Evolutionary conservation across 2,329 filamentous ascomycete species (phyloP).

Genomic region (Aureobasidium sp.): DNA sequence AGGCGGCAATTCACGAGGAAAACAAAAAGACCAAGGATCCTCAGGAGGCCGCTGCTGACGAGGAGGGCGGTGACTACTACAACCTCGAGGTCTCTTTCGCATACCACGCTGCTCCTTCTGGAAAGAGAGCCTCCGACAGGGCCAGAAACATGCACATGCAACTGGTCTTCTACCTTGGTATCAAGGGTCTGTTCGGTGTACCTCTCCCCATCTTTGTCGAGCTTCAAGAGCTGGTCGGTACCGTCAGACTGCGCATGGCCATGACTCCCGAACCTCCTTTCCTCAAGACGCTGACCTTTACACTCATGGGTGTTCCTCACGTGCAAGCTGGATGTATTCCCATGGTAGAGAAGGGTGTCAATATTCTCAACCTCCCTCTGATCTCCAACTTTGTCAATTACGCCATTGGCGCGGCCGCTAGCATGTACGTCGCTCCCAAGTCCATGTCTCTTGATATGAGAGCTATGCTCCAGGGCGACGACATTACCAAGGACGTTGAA

Average conservation of each 20-base stretch:
- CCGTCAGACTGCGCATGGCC: constrained; percentile 70
- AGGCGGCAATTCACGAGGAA: constrained; percentile 67
- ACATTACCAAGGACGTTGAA: constrained; percentile 79
- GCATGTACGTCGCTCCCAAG: constrained; percentile 89
- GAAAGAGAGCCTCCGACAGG: constrained; percentile 63
- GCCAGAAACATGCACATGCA: constrained; percentile 97
- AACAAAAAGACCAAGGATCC: constrained; percentile 76
- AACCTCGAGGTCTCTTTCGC: constrained; percentile 86
- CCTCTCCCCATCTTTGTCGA: constrained; percentile 84
- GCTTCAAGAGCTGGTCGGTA: constrained; percentile 82
- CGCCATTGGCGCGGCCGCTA: constrained; percentile 76
- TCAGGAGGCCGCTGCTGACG: constrained; percentile 77
- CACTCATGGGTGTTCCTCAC: constrained; percentile 86
- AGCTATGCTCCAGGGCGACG: constrained; percentile 83
- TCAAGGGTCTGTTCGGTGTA: constrained; percentile 81
- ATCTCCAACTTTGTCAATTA: constrained; percentile 88
- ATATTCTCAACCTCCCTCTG: constrained; percentile 66
- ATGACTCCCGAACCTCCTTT: constrained; percentile 88
- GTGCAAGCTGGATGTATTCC: constrained; percentile 83
- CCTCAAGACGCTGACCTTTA: constrained; percentile 84
- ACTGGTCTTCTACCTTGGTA: constrained; percentile 83
- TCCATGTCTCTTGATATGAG: constrained; percentile 78
- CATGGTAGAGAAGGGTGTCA: constrained; percentile 81
- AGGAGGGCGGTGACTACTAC: constrained; percentile 86
- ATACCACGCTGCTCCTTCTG: constrained; percentile 75